Conservation (phyloP, 2,329 filamentous ascomycete species). For the Pseudogymnoascus sp. region DNA sequence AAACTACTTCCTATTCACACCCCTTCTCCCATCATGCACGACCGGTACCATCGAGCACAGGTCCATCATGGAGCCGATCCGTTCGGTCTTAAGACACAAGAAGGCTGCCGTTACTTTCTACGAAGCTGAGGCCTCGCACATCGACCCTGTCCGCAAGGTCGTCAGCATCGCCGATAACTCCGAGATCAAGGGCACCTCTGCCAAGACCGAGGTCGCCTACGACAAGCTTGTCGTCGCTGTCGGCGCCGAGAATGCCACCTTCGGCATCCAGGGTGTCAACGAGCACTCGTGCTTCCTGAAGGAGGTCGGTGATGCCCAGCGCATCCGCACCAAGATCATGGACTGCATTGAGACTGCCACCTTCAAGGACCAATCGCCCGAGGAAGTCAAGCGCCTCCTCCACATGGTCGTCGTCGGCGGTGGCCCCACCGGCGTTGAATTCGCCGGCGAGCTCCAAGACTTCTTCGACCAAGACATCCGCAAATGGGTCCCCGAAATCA, state of each 20-base stretch:
- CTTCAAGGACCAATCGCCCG: slow-evolving; percentile 87
- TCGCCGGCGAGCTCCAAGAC: slow-evolving; percentile 95
- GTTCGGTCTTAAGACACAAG: slow-evolving; percentile 92
- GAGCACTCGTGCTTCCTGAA: slow-evolving; percentile 98
- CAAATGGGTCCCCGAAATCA: slow-evolving; percentile 96
- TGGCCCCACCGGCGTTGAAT: slow-evolving; percentile 95
- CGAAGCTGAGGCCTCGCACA: slow-evolving; percentile 93
- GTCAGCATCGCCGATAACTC: slow-evolving; percentile 88
- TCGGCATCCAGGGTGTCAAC: slow-evolving; percentile 89
- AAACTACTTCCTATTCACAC: slow-evolving; percentile 99
- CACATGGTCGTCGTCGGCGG: slow-evolving; percentile 97
- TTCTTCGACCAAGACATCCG: slow-evolving; percentile 98
- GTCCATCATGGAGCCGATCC: slow-evolving; percentile 98
- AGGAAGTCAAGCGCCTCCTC: slow-evolving; percentile 86
- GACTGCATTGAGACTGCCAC: slow-evolving; percentile 97
- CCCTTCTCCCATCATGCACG: slow-evolving; percentile 92
- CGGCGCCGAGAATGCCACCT: slow-evolving; percentile 96
- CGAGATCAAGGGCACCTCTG: slow-evolving; percentile 76
- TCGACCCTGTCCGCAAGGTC: slow-evolving; percentile 85
- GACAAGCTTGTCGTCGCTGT: slow-evolving; percentile 98
- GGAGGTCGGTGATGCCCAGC: slow-evolving; percentile 93
- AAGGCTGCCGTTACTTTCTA: slow-evolving; percentile 91
- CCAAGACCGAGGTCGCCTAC: slow-evolving; percentile 83
- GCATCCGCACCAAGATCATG: slow-evolving; percentile 98
- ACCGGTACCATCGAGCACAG: slow-evolving; percentile 97